These are phyloP conservation scores for Leptographium galeiforme DNA, from an alignment of 2,329 filamentous ascomycete species.

Conservation along the genomic window DNA sequence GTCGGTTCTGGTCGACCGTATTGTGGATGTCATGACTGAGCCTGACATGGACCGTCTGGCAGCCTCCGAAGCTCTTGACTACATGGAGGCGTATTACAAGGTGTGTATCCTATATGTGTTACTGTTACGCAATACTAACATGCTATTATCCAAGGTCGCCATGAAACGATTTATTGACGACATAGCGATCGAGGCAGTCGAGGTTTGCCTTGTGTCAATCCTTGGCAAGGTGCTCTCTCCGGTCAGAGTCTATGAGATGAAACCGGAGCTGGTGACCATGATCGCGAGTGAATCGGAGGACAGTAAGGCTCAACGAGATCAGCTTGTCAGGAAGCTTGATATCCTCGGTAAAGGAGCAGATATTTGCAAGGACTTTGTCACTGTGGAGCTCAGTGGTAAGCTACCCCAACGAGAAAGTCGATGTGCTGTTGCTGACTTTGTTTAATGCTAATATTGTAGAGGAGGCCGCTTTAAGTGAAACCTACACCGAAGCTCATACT, in stretches of 20 bases:
- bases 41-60: slow-evolving; percentile 23
- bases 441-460: no score
- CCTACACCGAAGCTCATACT: no score
- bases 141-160: slow-evolving; percentile 11
- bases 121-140: no score
- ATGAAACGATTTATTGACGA: slow-evolving; percentile 16
- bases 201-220: slow-evolving; percentile 16
- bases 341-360: slow-evolving; percentile 23
- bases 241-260: slow-evolving; percentile 22
- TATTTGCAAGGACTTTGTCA: slow-evolving; percentile 22
- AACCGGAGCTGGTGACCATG: slow-evolving; percentile 17
- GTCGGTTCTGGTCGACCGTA: not conserved
- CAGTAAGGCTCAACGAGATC: slow-evolving; percentile 20
- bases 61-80: slow-evolving; percentile 23
- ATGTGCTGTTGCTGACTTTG: no score
- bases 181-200: slow-evolving; percentile 13
- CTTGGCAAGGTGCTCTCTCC: slow-evolving; percentile 27
- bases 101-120: slow-evolving; percentile 11
- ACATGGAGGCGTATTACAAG: slow-evolving; percentile 32
- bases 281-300: slow-evolving; percentile 29
- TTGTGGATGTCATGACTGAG: slow-evolving; percentile 9
- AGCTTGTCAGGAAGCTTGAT: slow-evolving; percentile 22
- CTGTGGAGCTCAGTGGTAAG: not conserved
- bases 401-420: no score
- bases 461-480: no score